Base-by-base conservation (phyloP, 257 asterid species). In the Mitragyna speciosa region DNA sequence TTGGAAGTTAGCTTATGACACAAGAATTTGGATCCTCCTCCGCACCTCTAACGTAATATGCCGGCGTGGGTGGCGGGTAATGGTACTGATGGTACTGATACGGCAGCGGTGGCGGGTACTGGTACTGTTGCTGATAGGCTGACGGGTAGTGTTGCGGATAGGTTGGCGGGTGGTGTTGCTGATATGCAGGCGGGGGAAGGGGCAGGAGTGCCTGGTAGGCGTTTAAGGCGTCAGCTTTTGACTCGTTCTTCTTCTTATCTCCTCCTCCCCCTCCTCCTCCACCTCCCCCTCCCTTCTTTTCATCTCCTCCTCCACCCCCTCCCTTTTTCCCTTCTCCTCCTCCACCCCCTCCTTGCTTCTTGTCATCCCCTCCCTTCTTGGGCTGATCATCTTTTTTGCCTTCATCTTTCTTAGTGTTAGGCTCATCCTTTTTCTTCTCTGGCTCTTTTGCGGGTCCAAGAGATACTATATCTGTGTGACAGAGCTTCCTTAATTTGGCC, bases 391-490 rank as follows among this genome's bases (percentile, higher is more conserved):
- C 90, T 14, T 87, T 86, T 59, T 84, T 80, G 30, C 72, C 45
- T 7, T 82, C 75, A 3, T 78, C 83, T 30, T 89, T 90, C 54
- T 90, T 63, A 26, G 41, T 36, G 41, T 26, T 84, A 75, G 89
- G 86, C 76, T 87, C 92, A 0, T 89, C 91, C 56, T 91, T 91
- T 61, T 91, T 90, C 89, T 91, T 91, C 17, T 91, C 95, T 0
- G 94, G 91, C 83, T 91, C 97, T 41, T 93, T 93, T 19, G 95
- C 95, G 0, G 97, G 95, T 65, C 97, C 97, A n/a, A 90, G 90
- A 0, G 94, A 83, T 0, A 89, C 45, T 4, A 93, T 87, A n/a
- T 91, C 95, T 0, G 97, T 84, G 70, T 65, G 67, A 80, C 97
- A 93, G 12, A 93, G 83, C 80, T 93, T 93, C 68, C 95, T 82